phyloP scores from a whole-genome alignment of 164 flowering plant species.

The Pachysandra terminalis region DNA sequence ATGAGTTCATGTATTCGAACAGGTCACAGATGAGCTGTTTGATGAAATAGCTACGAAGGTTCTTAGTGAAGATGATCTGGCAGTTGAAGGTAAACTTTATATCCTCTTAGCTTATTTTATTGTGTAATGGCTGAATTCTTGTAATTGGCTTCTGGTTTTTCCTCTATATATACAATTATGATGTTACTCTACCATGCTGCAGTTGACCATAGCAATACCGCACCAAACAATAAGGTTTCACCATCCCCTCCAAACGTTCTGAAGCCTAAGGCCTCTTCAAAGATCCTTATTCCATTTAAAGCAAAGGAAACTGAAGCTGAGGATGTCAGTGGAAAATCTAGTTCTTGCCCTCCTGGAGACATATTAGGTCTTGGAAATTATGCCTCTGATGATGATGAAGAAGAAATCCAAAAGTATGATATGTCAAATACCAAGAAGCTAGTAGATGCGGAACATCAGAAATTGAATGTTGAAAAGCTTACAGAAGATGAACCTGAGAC shows the following conservation, averaged over 20 bases:
- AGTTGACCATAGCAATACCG: slow-evolving; percentile 15
- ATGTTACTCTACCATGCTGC: slow-evolving; percentile 8
- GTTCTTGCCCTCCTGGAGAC: slow-evolving; percentile 55
- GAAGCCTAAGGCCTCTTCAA: slow-evolving; percentile 54
- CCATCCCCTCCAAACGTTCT: slow-evolving; percentile 33
- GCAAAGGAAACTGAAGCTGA: slow-evolving; percentile 33
- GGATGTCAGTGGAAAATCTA: slow-evolving; percentile 42
- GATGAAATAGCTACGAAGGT: slow-evolving; percentile 96
- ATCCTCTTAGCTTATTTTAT: background rate
- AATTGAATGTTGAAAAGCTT: slow-evolving; percentile 17
- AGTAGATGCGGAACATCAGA: slow-evolving; percentile 15
- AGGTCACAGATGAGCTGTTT: slow-evolving; percentile 98
- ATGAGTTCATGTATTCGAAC: slow-evolving; percentile 21
- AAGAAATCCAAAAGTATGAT: slow-evolving; percentile 37
- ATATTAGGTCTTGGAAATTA: slow-evolving; percentile 85
- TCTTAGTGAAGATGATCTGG: slow-evolving; percentile 61
- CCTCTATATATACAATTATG: background rate
- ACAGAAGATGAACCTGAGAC: slow-evolving; percentile 19
- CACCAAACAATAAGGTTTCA: slow-evolving; percentile 26
- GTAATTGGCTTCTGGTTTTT: background rate
- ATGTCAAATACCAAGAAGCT: slow-evolving; percentile 16
- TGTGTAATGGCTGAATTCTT: background rate
- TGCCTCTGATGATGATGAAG: slow-evolving; percentile 75
- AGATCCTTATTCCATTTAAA: slow-evolving; percentile 49
- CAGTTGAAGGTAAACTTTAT: slow-evolving; percentile 46